Percentiles rank a stretch among this genome's conserved stretches.
phyloP scores from a whole-genome alignment of 2,329 filamentous ascomycete genomes.

The Fusarium dlaminii region DNA sequence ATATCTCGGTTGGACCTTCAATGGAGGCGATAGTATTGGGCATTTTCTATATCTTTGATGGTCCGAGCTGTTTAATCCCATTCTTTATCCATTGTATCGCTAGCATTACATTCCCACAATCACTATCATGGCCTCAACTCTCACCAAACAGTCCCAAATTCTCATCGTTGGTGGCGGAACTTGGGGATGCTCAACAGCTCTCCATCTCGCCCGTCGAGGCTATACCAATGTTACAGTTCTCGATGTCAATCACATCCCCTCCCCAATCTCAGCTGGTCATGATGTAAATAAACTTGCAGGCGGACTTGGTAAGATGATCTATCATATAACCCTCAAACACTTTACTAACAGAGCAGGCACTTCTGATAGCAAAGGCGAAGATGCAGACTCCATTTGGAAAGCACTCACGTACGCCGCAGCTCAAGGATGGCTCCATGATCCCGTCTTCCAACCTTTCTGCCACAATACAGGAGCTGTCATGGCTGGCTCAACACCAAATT shows the following conservation, averaged over 20 bases:
- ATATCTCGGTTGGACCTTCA: not conserved
- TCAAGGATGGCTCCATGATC: slow-evolving; percentile 25
- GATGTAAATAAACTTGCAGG: slow-evolving; percentile 33
- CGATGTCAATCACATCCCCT: slow-evolving; percentile 21
- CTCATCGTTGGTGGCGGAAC: slow-evolving; percentile 34
- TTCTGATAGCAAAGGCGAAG: not conserved
- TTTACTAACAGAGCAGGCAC: not conserved
- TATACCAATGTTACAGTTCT: slow-evolving; percentile 23
- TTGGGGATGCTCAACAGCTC: slow-evolving; percentile 31
- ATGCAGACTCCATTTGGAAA: slow-evolving; percentile 3
- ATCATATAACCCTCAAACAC: rapidly evolving
- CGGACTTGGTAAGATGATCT: not conserved
- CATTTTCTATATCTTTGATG: not conserved
- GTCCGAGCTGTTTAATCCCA: not conserved
- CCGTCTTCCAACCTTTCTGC: slow-evolving; percentile 9
- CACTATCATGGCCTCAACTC: not conserved
- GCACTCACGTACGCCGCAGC: not conserved
- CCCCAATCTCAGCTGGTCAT: slow-evolving; percentile 25
- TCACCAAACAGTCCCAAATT: slow-evolving; percentile 19
- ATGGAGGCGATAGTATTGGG: not conserved
- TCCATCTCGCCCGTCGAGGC: slow-evolving; percentile 26
- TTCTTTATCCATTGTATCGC: not conserved
- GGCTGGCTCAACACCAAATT: slow-evolving; percentile 13
- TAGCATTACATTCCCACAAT: rapidly evolving
- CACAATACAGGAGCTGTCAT: slow-evolving; percentile 26